Percentiles rank a stretch among this genome's conserved stretches.
Evolutionary conservation across 1,284 basidiomycete genomes (phyloP).

Genomic region (Cryptococcus amylolentus): DNA sequence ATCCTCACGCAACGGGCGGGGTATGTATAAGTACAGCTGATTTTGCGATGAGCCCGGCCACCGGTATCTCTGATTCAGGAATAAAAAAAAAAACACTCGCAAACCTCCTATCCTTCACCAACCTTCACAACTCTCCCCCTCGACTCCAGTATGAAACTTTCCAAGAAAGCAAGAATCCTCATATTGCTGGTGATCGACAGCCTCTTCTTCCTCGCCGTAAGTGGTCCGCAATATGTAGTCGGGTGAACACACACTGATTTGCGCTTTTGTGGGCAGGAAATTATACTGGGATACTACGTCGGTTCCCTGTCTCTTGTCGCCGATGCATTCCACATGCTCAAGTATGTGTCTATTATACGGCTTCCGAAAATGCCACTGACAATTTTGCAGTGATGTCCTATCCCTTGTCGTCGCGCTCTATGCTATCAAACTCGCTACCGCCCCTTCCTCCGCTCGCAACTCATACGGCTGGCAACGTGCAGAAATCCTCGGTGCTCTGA

Average conservation of each 20-base stretch:
- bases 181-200: constrained; percentile 80
- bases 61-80: no score
- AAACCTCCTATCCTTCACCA: no score
- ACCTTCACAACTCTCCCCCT: no score
- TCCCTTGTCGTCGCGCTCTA: constrained; percentile 93
- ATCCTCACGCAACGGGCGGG: no score
- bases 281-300: constrained; percentile 75
- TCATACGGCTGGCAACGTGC: constrained; percentile 83
- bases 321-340: constrained; percentile 98
- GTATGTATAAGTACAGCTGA: no score
- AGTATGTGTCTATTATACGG: constrained; percentile 56
- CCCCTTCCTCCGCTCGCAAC: constrained; percentile 39
- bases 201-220: constrained; percentile 86
- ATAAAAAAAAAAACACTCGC: no score
- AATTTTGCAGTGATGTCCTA: constrained; percentile 73
- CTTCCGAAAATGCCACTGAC: not conserved
- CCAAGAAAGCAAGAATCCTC: constrained; percentile 71
- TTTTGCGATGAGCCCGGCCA: no score
- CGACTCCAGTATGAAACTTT: constrained; percentile 47
- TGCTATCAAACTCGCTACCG: constrained; percentile 75
- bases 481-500: constrained; percentile 88
- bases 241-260: not conserved
- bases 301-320: constrained; percentile 93
- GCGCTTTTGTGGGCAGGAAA: constrained; percentile 21
- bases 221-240: constrained; percentile 2